phyloP scores from a whole-genome alignment of 345 rosid species.

The Corchorus olitorius region DNA sequence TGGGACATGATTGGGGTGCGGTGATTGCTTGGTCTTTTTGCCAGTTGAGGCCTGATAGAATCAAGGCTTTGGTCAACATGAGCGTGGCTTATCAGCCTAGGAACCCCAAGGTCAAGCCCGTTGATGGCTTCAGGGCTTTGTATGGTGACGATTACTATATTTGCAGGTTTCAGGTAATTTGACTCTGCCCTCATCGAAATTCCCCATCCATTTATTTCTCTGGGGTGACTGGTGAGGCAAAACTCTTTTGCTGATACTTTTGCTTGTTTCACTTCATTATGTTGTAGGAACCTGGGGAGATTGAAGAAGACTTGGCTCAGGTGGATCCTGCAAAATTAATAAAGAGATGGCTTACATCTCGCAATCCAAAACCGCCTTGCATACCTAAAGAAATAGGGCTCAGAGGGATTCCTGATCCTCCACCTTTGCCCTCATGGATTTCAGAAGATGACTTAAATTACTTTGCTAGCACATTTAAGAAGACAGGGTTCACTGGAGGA shows the following conservation, averaged over 20 bases:
- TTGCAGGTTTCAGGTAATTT: constrained; percentile 77
- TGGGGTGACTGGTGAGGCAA: too few relatives aligned
- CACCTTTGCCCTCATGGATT: constrained; percentile 67
- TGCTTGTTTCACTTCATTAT: constrained; percentile 9
- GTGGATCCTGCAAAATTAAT: constrained; percentile 50
- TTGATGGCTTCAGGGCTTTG: constrained; percentile 43
- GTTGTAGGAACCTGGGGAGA: constrained; percentile 67
- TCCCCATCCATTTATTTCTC: neutral
- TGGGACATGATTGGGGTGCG: constrained; percentile 88
- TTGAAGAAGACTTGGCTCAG: constrained; percentile 74
- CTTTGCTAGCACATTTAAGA: constrained; percentile 57
- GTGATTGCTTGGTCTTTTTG: constrained; percentile 61
- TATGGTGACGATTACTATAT: constrained; percentile 69
- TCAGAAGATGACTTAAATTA: constrained; percentile 63
- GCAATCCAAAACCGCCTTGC: constrained; percentile 50
- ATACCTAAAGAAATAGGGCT: constrained; percentile 59
- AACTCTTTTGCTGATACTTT: neutral
- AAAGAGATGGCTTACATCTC: constrained; percentile 42
- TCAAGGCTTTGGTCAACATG: constrained; percentile 69
- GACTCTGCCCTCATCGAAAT: neutral
- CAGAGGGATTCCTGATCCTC: constrained; percentile 50
- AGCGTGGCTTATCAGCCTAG: constrained; percentile 52
- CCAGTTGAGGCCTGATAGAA: constrained; percentile 63
- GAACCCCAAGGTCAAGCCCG: constrained; percentile 45
- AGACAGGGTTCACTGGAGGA: constrained; percentile 83